Percentiles rank a stretch among this genome's conserved stretches.
Conservation (phyloP, 2,329 filamentous ascomycete genomes). For the Clarireedia sp. region DNA sequence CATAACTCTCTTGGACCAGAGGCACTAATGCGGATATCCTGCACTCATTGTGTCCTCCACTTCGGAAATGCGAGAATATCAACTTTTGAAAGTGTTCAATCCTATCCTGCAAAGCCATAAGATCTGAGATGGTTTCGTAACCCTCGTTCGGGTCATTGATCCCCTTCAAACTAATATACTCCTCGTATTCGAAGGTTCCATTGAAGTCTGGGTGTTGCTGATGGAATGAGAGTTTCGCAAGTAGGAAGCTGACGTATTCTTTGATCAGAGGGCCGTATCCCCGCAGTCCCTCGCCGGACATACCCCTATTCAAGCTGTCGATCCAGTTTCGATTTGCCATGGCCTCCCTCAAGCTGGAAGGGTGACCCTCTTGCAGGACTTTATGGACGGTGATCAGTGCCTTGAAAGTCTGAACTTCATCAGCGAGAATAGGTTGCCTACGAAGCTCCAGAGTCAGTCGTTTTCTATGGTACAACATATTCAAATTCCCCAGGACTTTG, state of each 20-base stretch:
- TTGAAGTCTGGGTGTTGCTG: slow-evolving; percentile 97
- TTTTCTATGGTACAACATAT: slow-evolving; percentile 1
- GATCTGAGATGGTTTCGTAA: slow-evolving; percentile 90
- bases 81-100: slow-evolving; percentile 98
- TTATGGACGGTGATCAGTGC: slow-evolving; percentile 96
- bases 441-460: slow-evolving; percentile 11
- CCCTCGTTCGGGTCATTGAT: slow-evolving; percentile 99
- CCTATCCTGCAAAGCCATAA: slow-evolving; percentile 95
- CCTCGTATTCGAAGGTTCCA: slow-evolving; percentile 96
- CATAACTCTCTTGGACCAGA: slow-evolving; percentile 94
- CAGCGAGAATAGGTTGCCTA: slow-evolving; percentile 93
- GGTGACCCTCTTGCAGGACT: slow-evolving; percentile 93
- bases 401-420: slow-evolving; percentile 98
- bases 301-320: slow-evolving; percentile 79
- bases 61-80: slow-evolving; percentile 93
- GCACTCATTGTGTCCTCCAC: slow-evolving; percentile 90
- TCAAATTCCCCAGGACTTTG: not conserved
- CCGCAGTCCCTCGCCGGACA: slow-evolving; percentile 74
- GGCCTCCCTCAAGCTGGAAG: slow-evolving; percentile 77
- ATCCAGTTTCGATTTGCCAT: slow-evolving; percentile 86
- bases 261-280: slow-evolving; percentile 88
- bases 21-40: slow-evolving; percentile 89
- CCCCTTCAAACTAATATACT: slow-evolving; percentile 95
- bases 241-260: slow-evolving; percentile 93
- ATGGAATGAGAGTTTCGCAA: slow-evolving; percentile 94